Conservation (phyloP, 345 rosid species). For the Eucalyptus caleyi region DNA sequence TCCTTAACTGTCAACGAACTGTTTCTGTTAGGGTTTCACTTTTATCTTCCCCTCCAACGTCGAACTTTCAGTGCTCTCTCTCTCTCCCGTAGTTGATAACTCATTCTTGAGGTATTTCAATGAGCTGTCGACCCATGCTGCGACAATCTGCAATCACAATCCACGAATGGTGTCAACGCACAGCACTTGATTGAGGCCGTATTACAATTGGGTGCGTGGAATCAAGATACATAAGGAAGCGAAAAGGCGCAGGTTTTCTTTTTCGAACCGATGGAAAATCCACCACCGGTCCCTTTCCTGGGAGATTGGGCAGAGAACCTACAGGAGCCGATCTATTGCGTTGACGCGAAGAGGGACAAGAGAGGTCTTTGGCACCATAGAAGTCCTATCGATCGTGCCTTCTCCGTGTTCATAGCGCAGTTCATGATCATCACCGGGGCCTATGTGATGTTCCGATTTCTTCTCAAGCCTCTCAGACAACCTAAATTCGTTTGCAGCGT, state of each 20-base stretch:
- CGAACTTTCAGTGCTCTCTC: neutral
- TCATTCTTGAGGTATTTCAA: neutral
- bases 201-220: neutral
- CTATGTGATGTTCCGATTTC: neutral
- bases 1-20: neutral
- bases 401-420: neutral
- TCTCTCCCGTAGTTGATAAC: neutral
- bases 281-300: too few relatives aligned
- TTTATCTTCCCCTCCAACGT: neutral
- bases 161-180: neutral
- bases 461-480: constrained; percentile 7
- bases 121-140: neutral
- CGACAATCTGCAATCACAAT: neutral
- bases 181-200: neutral
- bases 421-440: neutral
- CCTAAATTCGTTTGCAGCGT: constrained; percentile 3
- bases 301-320: neutral
- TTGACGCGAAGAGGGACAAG: neutral
- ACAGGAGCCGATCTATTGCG: neutral
- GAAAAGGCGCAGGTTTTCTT: neutral
- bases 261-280: neutral
- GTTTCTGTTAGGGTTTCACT: neutral
- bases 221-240: neutral
- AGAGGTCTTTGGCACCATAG: neutral
- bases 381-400: neutral